Conservation (phyloP, 1,139 yeast species). For the Debaryomycetaceae sp. region DNA sequence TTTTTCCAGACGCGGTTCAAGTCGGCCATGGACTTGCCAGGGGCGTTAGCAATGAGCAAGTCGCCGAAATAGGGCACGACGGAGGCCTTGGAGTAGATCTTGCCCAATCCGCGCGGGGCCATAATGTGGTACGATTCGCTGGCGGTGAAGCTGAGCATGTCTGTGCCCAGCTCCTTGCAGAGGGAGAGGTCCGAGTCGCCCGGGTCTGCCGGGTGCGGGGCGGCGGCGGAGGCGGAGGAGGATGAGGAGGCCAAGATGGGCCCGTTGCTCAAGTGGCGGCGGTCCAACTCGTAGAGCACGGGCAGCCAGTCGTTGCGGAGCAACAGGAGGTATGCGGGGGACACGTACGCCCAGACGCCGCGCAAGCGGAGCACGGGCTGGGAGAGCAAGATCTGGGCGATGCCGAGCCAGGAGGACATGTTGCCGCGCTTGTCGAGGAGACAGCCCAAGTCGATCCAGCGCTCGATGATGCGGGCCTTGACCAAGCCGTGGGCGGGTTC, state of each 20-base stretch:
- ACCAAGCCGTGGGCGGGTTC: conserved; percentile 56
- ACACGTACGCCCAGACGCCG: conserved; percentile 68
- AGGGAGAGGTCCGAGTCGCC: conserved; percentile 6
- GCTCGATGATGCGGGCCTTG: conserved; percentile 60
- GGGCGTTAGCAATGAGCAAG: conserved; percentile 28
- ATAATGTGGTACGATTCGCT: conserved; percentile 56
- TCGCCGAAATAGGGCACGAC: conserved; percentile 93
- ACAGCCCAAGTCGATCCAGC: conserved; percentile 84
- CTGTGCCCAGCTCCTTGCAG: conserved; percentile 1
- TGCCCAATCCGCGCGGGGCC: conserved; percentile 86
- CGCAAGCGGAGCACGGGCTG: conserved; percentile 69
- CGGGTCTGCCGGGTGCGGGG: conserved; percentile 4
- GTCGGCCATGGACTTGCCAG: conserved; percentile 35
- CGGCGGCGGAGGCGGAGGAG: not conserved
- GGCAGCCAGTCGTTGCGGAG: conserved; percentile 89
- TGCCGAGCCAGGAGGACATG: conserved; percentile 92
- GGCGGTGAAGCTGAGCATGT: conserved; percentile 7
- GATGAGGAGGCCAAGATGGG: conserved; percentile 5
- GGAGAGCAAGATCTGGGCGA: conserved; percentile 75
- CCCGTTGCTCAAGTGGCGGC: conserved; percentile 51
- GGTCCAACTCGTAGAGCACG: conserved; percentile 78
- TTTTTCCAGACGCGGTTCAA: conserved; percentile 59
- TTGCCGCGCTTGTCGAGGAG: conserved; percentile 74
- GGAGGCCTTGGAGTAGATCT: conserved; percentile 59
- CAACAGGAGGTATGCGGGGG: conserved; percentile 46